These are phyloP conservation scores for Ascodesmis nigricans DNA, from an alignment of 495 filamentous ascomycete species.

Conservation along the genomic window DNA sequence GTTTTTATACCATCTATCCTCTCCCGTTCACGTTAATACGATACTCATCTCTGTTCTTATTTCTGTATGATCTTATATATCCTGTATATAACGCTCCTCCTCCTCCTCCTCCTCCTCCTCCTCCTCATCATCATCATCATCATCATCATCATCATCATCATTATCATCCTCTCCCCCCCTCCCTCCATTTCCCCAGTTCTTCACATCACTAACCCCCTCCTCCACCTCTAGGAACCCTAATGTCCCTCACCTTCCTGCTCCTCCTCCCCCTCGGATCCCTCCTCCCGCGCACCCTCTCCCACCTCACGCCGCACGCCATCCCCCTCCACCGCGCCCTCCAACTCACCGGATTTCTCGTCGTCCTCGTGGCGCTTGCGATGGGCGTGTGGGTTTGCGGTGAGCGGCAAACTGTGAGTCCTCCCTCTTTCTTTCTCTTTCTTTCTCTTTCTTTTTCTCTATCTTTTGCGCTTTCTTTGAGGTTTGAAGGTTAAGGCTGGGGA, in stretches of 20 bases:
- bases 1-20: too few relatives aligned
- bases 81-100: not conserved
- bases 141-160: too few relatives aligned
- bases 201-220: too few relatives aligned
- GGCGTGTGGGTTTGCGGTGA: conserved; percentile 32
- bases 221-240: conserved; percentile 34
- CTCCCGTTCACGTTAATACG: too few relatives aligned
- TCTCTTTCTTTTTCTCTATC: not conserved
- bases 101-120: too few relatives aligned
- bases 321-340: conserved; percentile 38
- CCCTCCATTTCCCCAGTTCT: too few relatives aligned
- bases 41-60: too few relatives aligned
- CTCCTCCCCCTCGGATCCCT: conserved; percentile 36
- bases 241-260: conserved; percentile 32
- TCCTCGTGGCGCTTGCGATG: conserved; percentile 37
- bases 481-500: conserved; percentile 7
- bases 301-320: conserved; percentile 21
- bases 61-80: too few relatives aligned
- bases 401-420: conserved; percentile 16
- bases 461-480: too few relatives aligned
- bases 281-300: conserved; percentile 31
- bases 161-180: too few relatives aligned
- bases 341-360: conserved; percentile 30
- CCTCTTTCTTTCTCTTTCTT: conserved; percentile 1
- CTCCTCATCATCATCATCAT: too few relatives aligned